Conservation (phyloP, 768 basidiomycete genomes). For the Tephrocybe sp. region DNA sequence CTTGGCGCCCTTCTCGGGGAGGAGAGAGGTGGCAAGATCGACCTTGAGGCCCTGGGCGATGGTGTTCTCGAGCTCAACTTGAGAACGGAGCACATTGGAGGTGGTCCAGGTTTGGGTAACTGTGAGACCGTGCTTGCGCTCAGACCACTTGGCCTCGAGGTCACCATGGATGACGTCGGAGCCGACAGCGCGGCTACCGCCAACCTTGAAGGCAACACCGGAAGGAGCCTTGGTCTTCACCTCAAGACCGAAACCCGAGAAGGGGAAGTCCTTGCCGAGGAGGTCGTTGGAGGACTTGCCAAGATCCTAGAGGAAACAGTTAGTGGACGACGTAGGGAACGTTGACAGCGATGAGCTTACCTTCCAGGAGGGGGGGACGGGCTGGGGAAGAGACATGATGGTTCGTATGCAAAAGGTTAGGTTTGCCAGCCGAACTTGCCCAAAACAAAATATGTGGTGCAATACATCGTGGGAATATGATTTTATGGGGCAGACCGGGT, state of each 20-base stretch:
- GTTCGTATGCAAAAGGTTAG: constrained; percentile 20
- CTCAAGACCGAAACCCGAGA: constrained; percentile 69
- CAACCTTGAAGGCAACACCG: constrained; percentile 91
- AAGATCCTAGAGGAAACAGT: constrained; percentile 62
- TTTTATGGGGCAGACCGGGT: constrained; percentile 17
- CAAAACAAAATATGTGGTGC: constrained; percentile 17
- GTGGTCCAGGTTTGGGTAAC: constrained; percentile 98
- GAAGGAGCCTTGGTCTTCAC: constrained; percentile 89
- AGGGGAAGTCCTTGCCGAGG: constrained; percentile 88
- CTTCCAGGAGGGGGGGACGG: constrained; percentile 98
- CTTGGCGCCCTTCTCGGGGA: constrained; percentile 86
- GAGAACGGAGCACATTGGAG: constrained; percentile 85
- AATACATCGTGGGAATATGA: constrained; percentile 18
- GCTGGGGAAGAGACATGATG: constrained; percentile 87
- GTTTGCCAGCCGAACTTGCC: constrained; percentile 8
- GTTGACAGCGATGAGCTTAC: constrained; percentile 35
- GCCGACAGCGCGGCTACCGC: constrained; percentile 78
- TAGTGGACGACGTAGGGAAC: background rate
- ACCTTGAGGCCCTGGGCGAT: constrained; percentile 97
- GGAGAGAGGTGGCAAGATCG: constrained; percentile 78
- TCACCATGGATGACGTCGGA: constrained; percentile 76
- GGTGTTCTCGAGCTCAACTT: constrained; percentile 95
- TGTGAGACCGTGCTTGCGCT: constrained; percentile 89
- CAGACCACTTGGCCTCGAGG: constrained; percentile 91
- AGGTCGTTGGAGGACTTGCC: constrained; percentile 98